A percentile compares a stretch with the other conserved stretches of the same genome.
phyloP scores from a whole-genome alignment of 768 basidiomycete genomes.

The Termitomyces heimii region DNA sequence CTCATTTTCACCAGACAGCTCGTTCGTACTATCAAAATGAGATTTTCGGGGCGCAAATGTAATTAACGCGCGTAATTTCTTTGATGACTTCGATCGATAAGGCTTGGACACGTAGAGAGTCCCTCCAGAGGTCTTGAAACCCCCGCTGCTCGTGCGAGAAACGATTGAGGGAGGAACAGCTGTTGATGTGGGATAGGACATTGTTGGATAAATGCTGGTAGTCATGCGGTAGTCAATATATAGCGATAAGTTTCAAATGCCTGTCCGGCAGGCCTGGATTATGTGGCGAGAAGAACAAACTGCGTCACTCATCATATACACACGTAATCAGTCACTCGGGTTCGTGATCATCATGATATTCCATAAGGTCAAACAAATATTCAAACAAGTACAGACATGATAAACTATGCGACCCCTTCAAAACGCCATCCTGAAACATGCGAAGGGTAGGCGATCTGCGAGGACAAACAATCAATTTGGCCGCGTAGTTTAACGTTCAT shows the following conservation, averaged over 20 bases:
- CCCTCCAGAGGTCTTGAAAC: constrained; percentile 52
- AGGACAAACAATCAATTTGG: constrained; percentile 36
- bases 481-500: constrained; percentile 68
- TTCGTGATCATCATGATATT: neutral
- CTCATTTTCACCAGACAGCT: constrained; percentile 68
- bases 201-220: neutral
- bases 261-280: neutral
- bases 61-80: constrained; percentile 76
- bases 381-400: neutral
- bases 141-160: constrained; percentile 23
- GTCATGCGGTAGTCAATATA: neutral
- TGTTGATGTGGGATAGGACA: neutral
- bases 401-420: constrained; percentile 36
- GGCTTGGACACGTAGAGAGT: constrained; percentile 73
- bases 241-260: neutral
- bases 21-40: constrained; percentile 78
- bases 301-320: neutral
- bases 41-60: constrained; percentile 86
- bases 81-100: constrained; percentile 65
- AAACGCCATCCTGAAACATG: constrained; percentile 36
- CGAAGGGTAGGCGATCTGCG: constrained; percentile 56
- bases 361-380: neutral
- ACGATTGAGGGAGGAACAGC: neutral
- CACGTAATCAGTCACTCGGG: neutral
- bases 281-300: neutral